phyloP scores from a whole-genome alignment of 169 alveolate species.

The Plasmodium chabaudi region DNA sequence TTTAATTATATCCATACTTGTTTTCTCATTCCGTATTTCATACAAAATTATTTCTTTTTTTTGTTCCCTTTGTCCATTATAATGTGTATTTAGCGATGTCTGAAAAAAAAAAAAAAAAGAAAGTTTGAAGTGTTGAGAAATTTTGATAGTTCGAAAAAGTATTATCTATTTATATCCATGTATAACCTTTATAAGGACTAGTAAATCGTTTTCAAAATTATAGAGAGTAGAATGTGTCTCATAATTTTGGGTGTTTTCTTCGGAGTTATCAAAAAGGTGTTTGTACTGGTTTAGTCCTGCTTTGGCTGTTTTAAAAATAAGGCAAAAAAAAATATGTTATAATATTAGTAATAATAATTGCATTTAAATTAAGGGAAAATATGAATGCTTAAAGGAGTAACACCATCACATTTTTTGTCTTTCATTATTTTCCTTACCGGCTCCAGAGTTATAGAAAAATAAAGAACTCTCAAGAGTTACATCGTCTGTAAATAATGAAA shows the following conservation, averaged over 20 bases:
- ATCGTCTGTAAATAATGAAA: too few relatives aligned
- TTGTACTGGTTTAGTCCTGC: constrained; percentile 6
- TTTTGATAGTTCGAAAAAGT: too few relatives aligned
- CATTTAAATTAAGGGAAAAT: too few relatives aligned
- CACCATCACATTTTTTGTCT: too few relatives aligned
- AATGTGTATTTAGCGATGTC: constrained; percentile 16
- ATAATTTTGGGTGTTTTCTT: constrained; percentile 13
- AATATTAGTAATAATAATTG: not conserved
- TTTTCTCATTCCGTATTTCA: not conserved
- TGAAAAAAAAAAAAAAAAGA: constrained; percentile 16
- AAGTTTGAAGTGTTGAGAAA: too few relatives aligned
- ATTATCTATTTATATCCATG: not conserved
- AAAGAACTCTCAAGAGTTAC: too few relatives aligned
- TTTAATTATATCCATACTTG: not conserved
- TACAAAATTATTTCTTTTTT: constrained; percentile 41
- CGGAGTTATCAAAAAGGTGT: not conserved
- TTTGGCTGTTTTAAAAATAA: constrained; percentile 16
- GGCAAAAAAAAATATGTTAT: not conserved
- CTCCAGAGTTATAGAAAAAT: too few relatives aligned
- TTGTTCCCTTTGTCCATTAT: constrained; percentile 30
- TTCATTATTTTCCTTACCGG: too few relatives aligned
- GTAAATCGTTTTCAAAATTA: constrained; percentile 26
- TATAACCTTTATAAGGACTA: constrained; percentile 39
- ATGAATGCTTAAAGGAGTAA: too few relatives aligned
- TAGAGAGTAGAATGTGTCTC: constrained; percentile 41